Conservation (phyloP, 306 rosid genomes). For the Casuarina cunninghamiana region DNA sequence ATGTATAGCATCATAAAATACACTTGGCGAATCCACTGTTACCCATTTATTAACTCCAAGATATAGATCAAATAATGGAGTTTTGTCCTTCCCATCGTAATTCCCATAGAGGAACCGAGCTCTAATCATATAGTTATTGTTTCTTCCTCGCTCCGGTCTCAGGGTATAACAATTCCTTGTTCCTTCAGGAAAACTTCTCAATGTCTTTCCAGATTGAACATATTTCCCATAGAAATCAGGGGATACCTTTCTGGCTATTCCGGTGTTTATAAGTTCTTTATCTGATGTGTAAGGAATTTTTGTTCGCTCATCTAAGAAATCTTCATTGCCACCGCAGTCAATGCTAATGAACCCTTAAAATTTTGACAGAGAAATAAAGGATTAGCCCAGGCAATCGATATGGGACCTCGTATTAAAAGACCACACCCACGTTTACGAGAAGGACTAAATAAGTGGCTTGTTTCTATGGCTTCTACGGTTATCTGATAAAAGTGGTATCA, state of each 20-base stretch:
- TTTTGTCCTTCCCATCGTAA: slow-evolving; percentile 33
- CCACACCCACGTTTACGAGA: no score
- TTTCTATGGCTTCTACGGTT: no score
- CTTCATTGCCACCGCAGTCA: slow-evolving; percentile 31
- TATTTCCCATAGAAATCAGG: no score
- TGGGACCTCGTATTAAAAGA: no score
- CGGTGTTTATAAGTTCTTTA: no score
- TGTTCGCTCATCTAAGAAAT: not conserved
- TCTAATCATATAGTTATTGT: slow-evolving; percentile 42
- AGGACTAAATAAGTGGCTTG: no score
- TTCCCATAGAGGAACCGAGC: slow-evolving; percentile 43
- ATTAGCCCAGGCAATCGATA: no score
- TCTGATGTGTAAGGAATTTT: slow-evolving; percentile 12
- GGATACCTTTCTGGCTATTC: not conserved
- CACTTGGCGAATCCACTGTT: not conserved
- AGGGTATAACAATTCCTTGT: slow-evolving; percentile 48
- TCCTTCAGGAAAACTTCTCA: no score
- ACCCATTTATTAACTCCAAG: slow-evolving; percentile 47
- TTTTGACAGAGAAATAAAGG: not conserved
- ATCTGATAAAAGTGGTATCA: no score
- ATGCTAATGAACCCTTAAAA: slow-evolving; percentile 42
- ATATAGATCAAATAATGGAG: slow-evolving; percentile 34
- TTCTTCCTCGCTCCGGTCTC: slow-evolving; percentile 29
- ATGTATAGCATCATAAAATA: slow-evolving; percentile 25
- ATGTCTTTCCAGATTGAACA: no score